Conservation (phyloP, 2,329 filamentous ascomycete species). For the Cladosporium velox region DNA sequence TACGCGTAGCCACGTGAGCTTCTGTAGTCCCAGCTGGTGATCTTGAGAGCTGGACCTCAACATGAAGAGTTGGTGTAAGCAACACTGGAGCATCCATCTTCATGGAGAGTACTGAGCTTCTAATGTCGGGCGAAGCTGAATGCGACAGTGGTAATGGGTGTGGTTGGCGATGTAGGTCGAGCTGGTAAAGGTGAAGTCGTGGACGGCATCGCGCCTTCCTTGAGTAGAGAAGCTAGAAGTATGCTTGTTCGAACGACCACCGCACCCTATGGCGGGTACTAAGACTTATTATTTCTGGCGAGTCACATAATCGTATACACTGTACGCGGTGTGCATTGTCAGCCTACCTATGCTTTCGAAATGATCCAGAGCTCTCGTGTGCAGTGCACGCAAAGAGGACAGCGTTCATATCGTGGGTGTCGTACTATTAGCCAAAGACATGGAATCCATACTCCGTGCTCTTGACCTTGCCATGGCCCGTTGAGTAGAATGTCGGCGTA, state of each 20-base stretch:
- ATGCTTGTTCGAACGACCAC: not conserved
- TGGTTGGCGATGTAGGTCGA: not conserved
- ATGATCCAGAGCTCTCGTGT: not conserved
- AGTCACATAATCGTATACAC: not conserved
- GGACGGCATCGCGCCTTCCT: not conserved
- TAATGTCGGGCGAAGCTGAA: not conserved
- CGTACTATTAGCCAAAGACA: not conserved
- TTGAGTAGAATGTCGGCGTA: not conserved
- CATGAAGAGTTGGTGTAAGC: conserved; percentile 40
- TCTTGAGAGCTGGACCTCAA: conserved; percentile 40
- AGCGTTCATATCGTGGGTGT: not conserved
- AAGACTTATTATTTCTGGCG: not conserved
- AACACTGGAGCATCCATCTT: conserved; percentile 23
- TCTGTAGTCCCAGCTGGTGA: conserved; percentile 9
- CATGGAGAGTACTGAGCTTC: no score
- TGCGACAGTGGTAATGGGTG: not conserved
- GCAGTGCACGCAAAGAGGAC: not conserved
- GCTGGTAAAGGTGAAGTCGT: not conserved
- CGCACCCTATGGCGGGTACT: not conserved
- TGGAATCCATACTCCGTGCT: not conserved
- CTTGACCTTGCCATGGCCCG: not conserved
- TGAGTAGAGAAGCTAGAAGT: not conserved
- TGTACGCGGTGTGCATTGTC: not conserved
- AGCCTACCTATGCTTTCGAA: not conserved
- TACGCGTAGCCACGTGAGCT: conserved; percentile 36